Conservation (phyloP, 352 stramenopile genomes). For the Blastocystis sp. region DNA sequence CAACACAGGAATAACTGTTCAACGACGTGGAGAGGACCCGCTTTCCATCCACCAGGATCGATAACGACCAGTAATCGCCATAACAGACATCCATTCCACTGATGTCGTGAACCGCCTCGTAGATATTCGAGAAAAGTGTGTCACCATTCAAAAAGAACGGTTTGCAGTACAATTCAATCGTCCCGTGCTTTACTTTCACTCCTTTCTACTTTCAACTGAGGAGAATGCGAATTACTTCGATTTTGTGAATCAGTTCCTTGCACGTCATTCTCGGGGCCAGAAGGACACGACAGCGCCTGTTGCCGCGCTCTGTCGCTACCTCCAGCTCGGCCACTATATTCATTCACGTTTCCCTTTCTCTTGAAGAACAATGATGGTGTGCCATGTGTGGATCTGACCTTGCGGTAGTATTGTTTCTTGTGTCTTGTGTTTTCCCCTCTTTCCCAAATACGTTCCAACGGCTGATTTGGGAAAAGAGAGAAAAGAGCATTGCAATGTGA, state of each 20-base stretch:
- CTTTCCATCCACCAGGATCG: not conserved
- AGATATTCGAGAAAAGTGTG: not conserved
- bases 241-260: not conserved
- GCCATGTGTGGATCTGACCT: too few species aligned
- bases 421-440: too few species aligned
- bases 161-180: conserved; percentile 21
- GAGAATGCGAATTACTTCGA: not conserved
- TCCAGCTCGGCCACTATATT: too few species aligned
- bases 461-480: too few species aligned
- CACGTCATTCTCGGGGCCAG: not conserved
- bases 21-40: not conserved
- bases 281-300: not conserved
- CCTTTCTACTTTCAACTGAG: not conserved
- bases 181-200: not conserved
- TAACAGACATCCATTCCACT: conserved; percentile 8
- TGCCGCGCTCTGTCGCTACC: too few species aligned
- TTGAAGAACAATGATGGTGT: too few species aligned
- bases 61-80: conserved; percentile 3
- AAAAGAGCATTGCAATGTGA: too few species aligned
- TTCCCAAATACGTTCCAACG: too few species aligned
- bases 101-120: not conserved
- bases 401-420: too few species aligned
- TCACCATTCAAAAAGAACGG: not conserved
- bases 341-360: too few species aligned
- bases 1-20: not conserved